Evolutionary conservation across 257 asterid species (phyloP).

Genomic region (Eucommia ulmoides): DNA sequence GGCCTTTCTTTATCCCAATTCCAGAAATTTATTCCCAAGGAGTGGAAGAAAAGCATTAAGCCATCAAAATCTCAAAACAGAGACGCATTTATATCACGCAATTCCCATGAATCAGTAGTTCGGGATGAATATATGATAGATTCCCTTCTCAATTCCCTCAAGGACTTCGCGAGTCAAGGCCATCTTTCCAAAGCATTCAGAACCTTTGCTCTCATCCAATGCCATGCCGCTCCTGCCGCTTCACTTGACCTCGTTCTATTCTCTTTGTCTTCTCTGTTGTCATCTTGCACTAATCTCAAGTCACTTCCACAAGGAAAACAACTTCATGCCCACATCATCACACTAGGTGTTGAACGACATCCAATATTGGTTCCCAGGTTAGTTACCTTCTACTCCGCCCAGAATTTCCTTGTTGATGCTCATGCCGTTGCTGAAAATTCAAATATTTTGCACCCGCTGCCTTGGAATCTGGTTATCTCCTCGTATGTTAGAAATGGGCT

Average conservation of each 20-base stretch:
- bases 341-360: conserved; percentile 43
- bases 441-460: conserved; percentile 37
- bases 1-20: conserved; percentile 28
- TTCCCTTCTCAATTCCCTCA: conserved; percentile 38
- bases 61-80: conserved; percentile 12
- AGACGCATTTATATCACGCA: conserved; percentile 5
- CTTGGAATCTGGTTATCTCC: conserved; percentile 76
- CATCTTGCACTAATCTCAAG: conserved; percentile 39
- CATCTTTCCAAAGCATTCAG: conserved; percentile 47
- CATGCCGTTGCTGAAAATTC: conserved; percentile 32
- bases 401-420: conserved; percentile 36
- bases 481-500: conserved; percentile 40
- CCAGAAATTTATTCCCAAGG: conserved; percentile 38
- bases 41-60: conserved; percentile 30
- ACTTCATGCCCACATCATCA: conserved; percentile 54
- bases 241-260: conserved; percentile 31
- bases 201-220: conserved; percentile 35
- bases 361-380: conserved; percentile 46
- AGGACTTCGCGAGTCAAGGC: conserved; percentile 47
- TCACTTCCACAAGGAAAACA: conserved; percentile 51
- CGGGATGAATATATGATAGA: conserved; percentile 37
- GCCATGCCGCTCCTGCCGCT: conserved; percentile 25
- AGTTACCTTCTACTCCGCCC: conserved; percentile 40
- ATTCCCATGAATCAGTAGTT: conserved; percentile 12
- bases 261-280: conserved; percentile 48